A percentile compares a stretch with the other conserved stretches of the same genome.
Conservation (phyloP, 75 land plant genomes). For the Pinus albicaulis region DNA sequence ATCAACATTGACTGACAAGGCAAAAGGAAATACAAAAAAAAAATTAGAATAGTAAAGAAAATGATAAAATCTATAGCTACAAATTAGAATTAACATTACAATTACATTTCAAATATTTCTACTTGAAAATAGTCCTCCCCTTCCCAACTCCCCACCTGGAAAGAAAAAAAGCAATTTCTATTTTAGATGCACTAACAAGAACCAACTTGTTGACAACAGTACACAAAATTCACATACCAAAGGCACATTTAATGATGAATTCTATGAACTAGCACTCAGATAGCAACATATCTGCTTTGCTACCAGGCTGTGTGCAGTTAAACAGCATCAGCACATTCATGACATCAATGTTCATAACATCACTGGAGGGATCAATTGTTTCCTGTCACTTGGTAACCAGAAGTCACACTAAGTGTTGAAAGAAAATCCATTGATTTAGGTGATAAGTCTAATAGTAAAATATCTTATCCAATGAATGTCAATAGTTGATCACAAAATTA, state of each 20-base stretch:
- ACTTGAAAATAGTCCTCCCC: no score
- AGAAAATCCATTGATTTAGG: not conserved
- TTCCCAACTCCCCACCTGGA: no score
- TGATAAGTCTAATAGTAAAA: not conserved
- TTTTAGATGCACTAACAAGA: no score
- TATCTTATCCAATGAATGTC: not conserved
- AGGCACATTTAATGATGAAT: no score
- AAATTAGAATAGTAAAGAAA: not conserved
- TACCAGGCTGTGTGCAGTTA: no score
- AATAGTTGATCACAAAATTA: constrained; percentile 5
- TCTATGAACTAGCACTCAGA: no score
- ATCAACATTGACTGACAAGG: constrained; percentile 85
- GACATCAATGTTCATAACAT: no score
- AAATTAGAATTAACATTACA: not conserved
- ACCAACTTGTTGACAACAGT: no score
- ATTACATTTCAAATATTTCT: not conserved
- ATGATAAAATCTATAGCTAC: not conserved
- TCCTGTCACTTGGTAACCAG: not conserved
- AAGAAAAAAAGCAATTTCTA: no score
- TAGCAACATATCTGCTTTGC: no score
- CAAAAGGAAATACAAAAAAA: not conserved
- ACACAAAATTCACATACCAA: no score
- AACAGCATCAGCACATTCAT: no score
- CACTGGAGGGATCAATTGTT: not conserved
- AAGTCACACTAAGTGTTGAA: not conserved